Conservation (phyloP, 2,329 filamentous ascomycete genomes). For the Cordyceps javanica region DNA sequence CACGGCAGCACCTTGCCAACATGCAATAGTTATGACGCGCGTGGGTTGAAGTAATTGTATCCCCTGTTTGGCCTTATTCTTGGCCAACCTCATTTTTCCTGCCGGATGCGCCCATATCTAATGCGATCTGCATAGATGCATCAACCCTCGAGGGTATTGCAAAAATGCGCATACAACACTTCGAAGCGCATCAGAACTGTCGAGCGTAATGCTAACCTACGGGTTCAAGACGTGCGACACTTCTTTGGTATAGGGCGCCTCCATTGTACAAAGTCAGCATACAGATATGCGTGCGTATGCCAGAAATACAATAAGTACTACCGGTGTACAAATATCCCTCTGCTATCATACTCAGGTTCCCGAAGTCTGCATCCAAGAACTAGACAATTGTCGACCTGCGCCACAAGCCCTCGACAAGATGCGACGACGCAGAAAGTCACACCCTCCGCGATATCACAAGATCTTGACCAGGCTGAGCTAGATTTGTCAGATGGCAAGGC, state of each 20-base stretch:
- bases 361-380: no score
- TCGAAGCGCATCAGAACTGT: not conserved
- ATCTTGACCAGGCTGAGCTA: not conserved
- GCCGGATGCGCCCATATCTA: not conserved
- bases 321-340: not conserved
- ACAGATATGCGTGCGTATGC: no score
- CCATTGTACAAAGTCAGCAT: no score
- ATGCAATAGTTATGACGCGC: not conserved
- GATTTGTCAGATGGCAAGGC: not conserved
- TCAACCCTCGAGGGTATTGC: constrained; percentile 3
- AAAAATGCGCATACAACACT: not conserved
- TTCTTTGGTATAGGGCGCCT: not conserved
- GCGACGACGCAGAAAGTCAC: not conserved
- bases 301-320: not conserved
- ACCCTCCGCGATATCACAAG: not conserved
- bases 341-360: not conserved
- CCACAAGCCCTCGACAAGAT: not conserved
- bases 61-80: not conserved
- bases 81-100: not conserved
- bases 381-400: not conserved
- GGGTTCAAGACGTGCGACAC: not conserved
- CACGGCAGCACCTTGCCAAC: not conserved
- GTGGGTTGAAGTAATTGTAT: not conserved
- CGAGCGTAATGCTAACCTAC: not conserved
- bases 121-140: constrained; percentile 7